Percentiles rank a stretch among this genome's conserved stretches.
Evolutionary conservation across 352 stramenopile species (phyloP).

Genomic region (Phytophthora sp.): DNA sequence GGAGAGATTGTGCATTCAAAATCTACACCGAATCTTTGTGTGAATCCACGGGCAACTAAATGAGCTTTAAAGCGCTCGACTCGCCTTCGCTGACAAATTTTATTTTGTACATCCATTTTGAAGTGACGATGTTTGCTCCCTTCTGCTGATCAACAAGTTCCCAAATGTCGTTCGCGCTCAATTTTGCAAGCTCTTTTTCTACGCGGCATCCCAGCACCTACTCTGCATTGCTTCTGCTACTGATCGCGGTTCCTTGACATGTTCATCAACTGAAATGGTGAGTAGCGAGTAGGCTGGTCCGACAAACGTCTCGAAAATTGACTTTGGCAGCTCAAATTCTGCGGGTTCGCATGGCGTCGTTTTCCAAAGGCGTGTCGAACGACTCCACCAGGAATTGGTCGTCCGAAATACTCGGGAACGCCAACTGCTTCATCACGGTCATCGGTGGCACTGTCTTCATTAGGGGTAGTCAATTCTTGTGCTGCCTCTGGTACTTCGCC

Average conservation of each 20-base stretch:
- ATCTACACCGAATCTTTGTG: constrained; percentile 7
- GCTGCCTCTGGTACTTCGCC: neutral
- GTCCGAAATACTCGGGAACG: neutral
- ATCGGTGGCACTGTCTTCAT: neutral
- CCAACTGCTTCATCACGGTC: neutral
- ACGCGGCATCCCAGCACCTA: neutral
- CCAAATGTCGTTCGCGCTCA: neutral
- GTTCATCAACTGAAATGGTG: neutral
- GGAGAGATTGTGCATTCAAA: constrained; percentile 13
- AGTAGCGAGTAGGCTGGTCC: neutral
- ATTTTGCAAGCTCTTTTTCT: neutral
- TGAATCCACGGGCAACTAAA: constrained; percentile 10
- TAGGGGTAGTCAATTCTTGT: neutral
- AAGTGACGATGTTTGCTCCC: constrained; percentile 11
- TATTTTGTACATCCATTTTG: constrained; percentile 13
- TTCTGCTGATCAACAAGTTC: neutral
- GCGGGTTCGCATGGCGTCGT: neutral
- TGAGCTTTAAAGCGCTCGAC: constrained; percentile 7
- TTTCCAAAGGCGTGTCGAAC: neutral
- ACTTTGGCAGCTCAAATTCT: neutral
- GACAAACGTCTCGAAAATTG: neutral
- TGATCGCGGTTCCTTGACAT: neutral
- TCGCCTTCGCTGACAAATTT: constrained; percentile 8
- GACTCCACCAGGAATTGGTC: neutral
- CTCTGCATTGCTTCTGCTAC: neutral